Percentiles rank a stretch among this genome's conserved stretches.
phyloP scores from a whole-genome alignment of 2,329 filamentous ascomycete species.

The Raffaelea ambrosiae region DNA sequence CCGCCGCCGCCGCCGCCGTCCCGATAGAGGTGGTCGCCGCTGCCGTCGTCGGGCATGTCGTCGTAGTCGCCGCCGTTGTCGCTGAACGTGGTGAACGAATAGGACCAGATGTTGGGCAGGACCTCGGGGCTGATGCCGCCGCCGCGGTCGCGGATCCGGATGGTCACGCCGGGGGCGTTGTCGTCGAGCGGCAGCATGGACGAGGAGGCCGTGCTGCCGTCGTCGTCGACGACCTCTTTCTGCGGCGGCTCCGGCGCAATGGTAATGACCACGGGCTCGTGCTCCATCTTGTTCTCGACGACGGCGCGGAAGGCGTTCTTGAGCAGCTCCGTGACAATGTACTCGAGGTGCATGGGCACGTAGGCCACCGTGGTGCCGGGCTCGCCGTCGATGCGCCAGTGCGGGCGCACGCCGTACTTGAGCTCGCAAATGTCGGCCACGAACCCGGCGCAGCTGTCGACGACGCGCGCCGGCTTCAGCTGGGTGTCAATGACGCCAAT shows the following conservation, averaged over 20 bases:
- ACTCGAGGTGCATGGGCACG: constrained; percentile 92
- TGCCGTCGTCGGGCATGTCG: constrained; percentile 33
- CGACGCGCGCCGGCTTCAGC: constrained; percentile 69
- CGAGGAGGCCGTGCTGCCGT: not conserved
- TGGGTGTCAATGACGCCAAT: constrained; percentile 91
- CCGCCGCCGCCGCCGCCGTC: constrained; percentile 40
- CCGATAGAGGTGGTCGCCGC: constrained; percentile 50
- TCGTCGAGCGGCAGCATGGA: constrained; percentile 50
- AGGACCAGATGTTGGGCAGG: constrained; percentile 85
- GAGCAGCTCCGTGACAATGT: constrained; percentile 90
- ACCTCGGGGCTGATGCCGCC: constrained; percentile 84
- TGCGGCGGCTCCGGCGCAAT: constrained; percentile 57
- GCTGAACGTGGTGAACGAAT: constrained; percentile 92
- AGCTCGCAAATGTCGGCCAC: constrained; percentile 96
- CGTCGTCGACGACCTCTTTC: not conserved
- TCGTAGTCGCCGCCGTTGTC: constrained; percentile 54
- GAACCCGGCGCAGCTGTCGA: constrained; percentile 78
- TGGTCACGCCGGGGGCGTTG: constrained; percentile 77
- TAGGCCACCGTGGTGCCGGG: constrained; percentile 90
- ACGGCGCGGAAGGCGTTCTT: constrained; percentile 96
- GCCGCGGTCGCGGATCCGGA: constrained; percentile 90
- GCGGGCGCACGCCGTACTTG: constrained; percentile 83
- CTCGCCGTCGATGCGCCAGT: constrained; percentile 74
- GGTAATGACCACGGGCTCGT: constrained; percentile 81
- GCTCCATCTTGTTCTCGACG: constrained; percentile 71